Conservation (phyloP, 2,329 filamentous ascomycete genomes). For the Arthrobotrys conoides region DNA sequence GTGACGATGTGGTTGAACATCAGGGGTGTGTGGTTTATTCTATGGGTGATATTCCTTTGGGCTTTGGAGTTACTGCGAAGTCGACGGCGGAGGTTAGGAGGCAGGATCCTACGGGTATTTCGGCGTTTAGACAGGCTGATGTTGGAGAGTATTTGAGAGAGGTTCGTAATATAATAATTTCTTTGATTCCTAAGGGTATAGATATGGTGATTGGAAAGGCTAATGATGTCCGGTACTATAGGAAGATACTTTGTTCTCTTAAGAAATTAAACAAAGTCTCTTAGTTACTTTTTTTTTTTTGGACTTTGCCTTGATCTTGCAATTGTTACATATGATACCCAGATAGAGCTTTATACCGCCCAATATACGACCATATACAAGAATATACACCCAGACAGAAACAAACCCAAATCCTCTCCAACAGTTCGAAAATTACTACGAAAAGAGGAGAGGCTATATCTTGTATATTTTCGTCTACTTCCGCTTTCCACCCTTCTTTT, state of each 20-base stretch:
- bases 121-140: constrained; percentile 92
- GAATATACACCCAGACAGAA: not conserved
- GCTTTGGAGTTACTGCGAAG: constrained; percentile 92
- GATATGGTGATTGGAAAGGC: not conserved
- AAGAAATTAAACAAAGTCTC: constrained; percentile 37
- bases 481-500: constrained; percentile 57
- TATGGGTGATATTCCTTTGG: constrained; percentile 90
- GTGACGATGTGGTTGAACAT: constrained; percentile 93
- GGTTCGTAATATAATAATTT: constrained; percentile 65
- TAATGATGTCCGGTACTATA: constrained; percentile 38
- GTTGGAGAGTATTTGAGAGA: constrained; percentile 95
- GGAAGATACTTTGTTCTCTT: constrained; percentile 65
- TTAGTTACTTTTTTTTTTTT: constrained; percentile 1
- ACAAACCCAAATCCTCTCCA: not conserved
- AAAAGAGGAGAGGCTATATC: not conserved
- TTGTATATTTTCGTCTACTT: constrained; percentile 35
- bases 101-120: constrained; percentile 89
- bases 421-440: not conserved
- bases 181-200: not conserved
- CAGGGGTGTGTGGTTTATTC: constrained; percentile 89
- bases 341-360: constrained; percentile 37
- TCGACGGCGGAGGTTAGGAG: constrained; percentile 86
- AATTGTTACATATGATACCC: constrained; percentile 61
- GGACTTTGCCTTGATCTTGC: constrained; percentile 4
- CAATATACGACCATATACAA: constrained; percentile 48